phyloP scores from a whole-genome alignment of 768 basidiomycete genomes.

The Chlorophyllum brunneum region DNA sequence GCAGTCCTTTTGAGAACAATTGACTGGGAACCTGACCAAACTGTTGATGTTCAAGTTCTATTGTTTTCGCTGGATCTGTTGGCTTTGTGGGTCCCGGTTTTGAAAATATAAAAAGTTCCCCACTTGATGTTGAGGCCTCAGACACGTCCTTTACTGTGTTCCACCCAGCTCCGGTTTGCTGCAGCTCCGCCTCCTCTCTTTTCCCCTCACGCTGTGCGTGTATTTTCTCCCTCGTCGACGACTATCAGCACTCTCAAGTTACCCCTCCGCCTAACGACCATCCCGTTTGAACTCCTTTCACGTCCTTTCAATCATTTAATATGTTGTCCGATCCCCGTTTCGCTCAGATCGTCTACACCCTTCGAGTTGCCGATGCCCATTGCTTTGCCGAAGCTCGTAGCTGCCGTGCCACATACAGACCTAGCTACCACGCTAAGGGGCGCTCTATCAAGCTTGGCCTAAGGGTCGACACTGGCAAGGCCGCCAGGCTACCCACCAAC shows the following conservation, averaged over 20 bases:
- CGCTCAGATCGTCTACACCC: slow-evolving; percentile 28
- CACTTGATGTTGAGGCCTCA: neutral
- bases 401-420: slow-evolving; percentile 30
- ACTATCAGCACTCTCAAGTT: neutral
- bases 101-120: slow-evolving; percentile 18
- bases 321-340: slow-evolving; percentile 8
- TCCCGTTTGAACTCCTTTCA: too few relatives aligned
- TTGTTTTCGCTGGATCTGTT: slow-evolving; percentile 11
- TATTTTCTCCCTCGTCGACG: slow-evolving; percentile 20
- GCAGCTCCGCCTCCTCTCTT: slow-evolving; percentile 13
- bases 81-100: slow-evolving; percentile 30
- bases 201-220: slow-evolving; percentile 30
- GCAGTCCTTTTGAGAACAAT: slow-evolving; percentile 6
- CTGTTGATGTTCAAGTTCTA: neutral
- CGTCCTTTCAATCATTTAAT: neutral
- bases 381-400: slow-evolving; percentile 34
- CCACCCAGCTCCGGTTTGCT: slow-evolving; percentile 11
- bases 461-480: slow-evolving; percentile 36
- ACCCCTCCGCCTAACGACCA: neutral
- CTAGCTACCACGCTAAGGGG: slow-evolving; percentile 45
- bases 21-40: neutral
- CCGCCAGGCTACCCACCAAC: slow-evolving; percentile 32
- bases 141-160: slow-evolving; percentile 12
- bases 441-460: slow-evolving; percentile 43
- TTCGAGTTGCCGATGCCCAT: slow-evolving; percentile 40